Evolutionary conservation across 2,329 filamentous ascomycete genomes (phyloP).

Genomic region (Arachnopeziza araneosa): DNA sequence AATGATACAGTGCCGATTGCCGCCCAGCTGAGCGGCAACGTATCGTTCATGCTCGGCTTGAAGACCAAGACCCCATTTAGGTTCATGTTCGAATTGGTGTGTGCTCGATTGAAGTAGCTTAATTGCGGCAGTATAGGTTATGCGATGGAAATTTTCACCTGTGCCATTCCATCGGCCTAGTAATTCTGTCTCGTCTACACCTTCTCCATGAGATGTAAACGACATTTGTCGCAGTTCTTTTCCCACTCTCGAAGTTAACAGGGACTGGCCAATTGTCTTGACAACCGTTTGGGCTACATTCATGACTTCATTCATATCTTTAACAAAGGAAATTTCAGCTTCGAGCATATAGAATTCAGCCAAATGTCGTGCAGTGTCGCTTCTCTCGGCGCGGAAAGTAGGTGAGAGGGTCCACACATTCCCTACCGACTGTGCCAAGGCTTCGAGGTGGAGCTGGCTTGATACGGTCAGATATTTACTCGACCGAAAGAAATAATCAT

Average conservation of each 20-base stretch:
- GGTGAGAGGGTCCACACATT: slow-evolving; percentile 93
- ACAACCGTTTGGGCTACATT: slow-evolving; percentile 49
- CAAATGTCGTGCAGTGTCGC: slow-evolving; percentile 87
- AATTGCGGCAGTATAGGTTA: slow-evolving; percentile 79
- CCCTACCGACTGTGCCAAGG: slow-evolving; percentile 78
- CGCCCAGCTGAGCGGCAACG: slow-evolving; percentile 60
- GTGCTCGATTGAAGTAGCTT: slow-evolving; percentile 55
- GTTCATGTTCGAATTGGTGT: slow-evolving; percentile 59
- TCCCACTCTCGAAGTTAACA: slow-evolving; percentile 39
- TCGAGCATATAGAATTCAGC: slow-evolving; percentile 99
- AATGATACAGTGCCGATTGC: slow-evolving; percentile 25
- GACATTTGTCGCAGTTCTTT: slow-evolving; percentile 41
- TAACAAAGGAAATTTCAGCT: slow-evolving; percentile 76
- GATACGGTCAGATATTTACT: slow-evolving; percentile 97
- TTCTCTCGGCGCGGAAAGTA: slow-evolving; percentile 88
- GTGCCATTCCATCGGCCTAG: slow-evolving; percentile 68
- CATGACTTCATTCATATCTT: slow-evolving; percentile 66
- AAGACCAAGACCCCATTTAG: slow-evolving; percentile 67
- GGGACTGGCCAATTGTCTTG: slow-evolving; percentile 1
- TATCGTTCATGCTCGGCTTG: slow-evolving; percentile 92
- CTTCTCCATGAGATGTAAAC: neutral
- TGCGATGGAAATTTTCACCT: slow-evolving; percentile 63
- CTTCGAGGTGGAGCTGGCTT: slow-evolving; percentile 89
- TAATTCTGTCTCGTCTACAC: slow-evolving; percentile 39
- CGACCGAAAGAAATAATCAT: slow-evolving; percentile 65